These are phyloP conservation scores for Cubamyces lactineus DNA, from an alignment of 768 basidiomycete species.

Conservation along the genomic window DNA sequence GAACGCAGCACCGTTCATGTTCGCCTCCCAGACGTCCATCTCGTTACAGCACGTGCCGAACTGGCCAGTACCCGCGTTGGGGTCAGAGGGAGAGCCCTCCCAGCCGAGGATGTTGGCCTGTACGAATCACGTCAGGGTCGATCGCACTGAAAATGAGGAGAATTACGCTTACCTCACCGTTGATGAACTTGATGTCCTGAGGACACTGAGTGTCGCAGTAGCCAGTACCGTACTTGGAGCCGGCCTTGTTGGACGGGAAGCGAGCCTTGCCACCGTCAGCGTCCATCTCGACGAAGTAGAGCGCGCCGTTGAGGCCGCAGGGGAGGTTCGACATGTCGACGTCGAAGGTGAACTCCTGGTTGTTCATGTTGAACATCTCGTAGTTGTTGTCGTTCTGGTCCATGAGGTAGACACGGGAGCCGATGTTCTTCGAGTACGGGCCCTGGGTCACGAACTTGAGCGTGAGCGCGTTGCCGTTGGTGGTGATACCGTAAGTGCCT, in stretches of 20 bases:
- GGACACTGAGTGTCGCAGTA: conserved; percentile 69
- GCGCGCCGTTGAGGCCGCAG: conserved; percentile 63
- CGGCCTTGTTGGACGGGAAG: conserved; percentile 58
- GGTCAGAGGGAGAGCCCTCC: conserved; percentile 26
- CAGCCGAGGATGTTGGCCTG: conserved; percentile 37
- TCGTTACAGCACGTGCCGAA: conserved; percentile 40
- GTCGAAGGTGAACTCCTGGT: conserved; percentile 63
- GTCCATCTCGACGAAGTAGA: conserved; percentile 66
- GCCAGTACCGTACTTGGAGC: conserved; percentile 65
- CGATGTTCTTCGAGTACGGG: conserved; percentile 36
- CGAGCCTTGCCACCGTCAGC: conserved; percentile 55
- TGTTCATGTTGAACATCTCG: conserved; percentile 52
- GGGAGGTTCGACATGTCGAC: conserved; percentile 60
- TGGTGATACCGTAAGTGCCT: conserved; percentile 42
- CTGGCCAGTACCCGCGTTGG: conserved; percentile 36
- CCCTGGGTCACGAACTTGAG: conserved; percentile 39
- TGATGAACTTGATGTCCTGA: conserved; percentile 61
- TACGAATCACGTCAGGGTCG: conserved; percentile 27
- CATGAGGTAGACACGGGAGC: conserved; percentile 54
- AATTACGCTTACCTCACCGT: conserved; percentile 47
- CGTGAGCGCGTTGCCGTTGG: conserved; percentile 36
- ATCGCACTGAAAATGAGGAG: not conserved
- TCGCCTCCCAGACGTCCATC: conserved; percentile 43
- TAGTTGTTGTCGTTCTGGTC: conserved; percentile 42
- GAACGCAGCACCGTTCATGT: conserved; percentile 35